phyloP scores from a whole-genome alignment of 2,329 filamentous ascomycete species.

The Diplocarpon mali region DNA sequence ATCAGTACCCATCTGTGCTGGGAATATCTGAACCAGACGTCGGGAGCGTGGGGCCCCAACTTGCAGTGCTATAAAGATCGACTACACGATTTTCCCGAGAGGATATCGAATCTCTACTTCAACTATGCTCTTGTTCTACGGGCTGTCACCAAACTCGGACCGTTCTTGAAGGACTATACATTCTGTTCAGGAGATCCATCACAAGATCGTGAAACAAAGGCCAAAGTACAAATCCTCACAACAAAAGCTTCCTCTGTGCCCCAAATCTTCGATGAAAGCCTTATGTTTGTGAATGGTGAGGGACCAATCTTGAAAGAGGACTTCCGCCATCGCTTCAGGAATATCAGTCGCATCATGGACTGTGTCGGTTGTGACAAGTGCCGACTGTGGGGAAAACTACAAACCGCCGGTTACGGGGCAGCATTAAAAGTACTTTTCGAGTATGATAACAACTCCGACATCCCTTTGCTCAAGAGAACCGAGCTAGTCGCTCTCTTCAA shows the following conservation, averaged over 20 bases:
- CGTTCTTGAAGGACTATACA: constrained; percentile 69
- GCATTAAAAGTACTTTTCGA: constrained; percentile 95
- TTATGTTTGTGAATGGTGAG: constrained; percentile 82
- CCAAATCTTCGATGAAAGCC: constrained; percentile 83
- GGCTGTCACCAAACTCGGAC: constrained; percentile 80
- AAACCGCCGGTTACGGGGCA: constrained; percentile 88
- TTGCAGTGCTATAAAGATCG: constrained; percentile 77
- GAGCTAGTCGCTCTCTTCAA: constrained; percentile 93
- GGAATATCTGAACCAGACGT: constrained; percentile 92
- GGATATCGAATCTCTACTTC: constrained; percentile 96
- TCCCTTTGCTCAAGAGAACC: constrained; percentile 69
- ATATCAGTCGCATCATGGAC: constrained; percentile 94
- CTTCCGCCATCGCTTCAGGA: constrained; percentile 93
- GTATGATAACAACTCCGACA: constrained; percentile 54
- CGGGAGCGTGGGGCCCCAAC: constrained; percentile 87
- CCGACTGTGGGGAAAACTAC: constrained; percentile 92
- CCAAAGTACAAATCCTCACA: constrained; percentile 69
- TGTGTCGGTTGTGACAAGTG: constrained; percentile 99
- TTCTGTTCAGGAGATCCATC: constrained; percentile 81
- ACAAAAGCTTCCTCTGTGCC: constrained; percentile 56
- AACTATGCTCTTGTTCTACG: constrained; percentile 95
- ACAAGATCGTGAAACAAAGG: constrained; percentile 70
- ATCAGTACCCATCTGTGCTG: constrained; percentile 95
- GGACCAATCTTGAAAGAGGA: constrained; percentile 82
- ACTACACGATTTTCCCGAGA: constrained; percentile 76